Percentiles rank a stretch among this genome's conserved stretches.
Evolutionary conservation across 805 yeast genomes (phyloP).

Genomic region (Ogataea chonburiensis): DNA sequence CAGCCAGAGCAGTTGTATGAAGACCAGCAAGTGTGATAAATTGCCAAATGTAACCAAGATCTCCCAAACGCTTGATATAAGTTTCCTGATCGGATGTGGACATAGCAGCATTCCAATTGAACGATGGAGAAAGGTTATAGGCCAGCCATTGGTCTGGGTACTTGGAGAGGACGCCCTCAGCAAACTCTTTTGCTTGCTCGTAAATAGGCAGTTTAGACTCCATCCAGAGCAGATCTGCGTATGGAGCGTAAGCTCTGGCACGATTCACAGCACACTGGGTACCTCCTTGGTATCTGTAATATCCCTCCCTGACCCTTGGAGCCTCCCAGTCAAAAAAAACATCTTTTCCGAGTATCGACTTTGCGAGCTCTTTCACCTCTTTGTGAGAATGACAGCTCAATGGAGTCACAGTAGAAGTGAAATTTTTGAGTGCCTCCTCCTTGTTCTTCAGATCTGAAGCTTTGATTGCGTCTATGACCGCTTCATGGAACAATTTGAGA

Average conservation of each 20-base stretch:
- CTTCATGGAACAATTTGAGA: slow-evolving; percentile 85
- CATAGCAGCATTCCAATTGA: slow-evolving; percentile 98
- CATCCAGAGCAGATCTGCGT: slow-evolving; percentile 97
- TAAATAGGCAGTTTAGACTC: slow-evolving; percentile 94
- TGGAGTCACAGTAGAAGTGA: slow-evolving; percentile 70
- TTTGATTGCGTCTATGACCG: slow-evolving; percentile 80
- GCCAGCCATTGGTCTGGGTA: slow-evolving; percentile 95
- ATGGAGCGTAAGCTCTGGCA: slow-evolving; percentile 93
- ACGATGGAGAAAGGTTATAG: slow-evolving; percentile 93
- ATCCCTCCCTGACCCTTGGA: slow-evolving; percentile 94
- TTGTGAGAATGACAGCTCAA: slow-evolving; percentile 70
- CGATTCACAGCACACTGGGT: slow-evolving; percentile 97
- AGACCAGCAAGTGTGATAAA: slow-evolving; percentile 96
- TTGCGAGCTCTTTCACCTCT: slow-evolving; percentile 77
- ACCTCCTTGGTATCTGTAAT: slow-evolving; percentile 94
- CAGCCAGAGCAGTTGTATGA: slow-evolving; percentile 92
- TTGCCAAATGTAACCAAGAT: slow-evolving; percentile 95
- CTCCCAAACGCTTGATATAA: slow-evolving; percentile 80
- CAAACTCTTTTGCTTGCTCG: slow-evolving; percentile 90
- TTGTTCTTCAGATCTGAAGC: slow-evolving; percentile 57
- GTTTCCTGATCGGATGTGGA: slow-evolving; percentile 82
- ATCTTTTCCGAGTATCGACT: slow-evolving; percentile 73
- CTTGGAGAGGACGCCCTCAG: slow-evolving; percentile 79
- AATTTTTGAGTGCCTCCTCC: slow-evolving; percentile 59
- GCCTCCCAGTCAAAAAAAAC: slow-evolving; percentile 92